Percentiles rank a stretch among this genome's conserved stretches.
Conservation (phyloP, 1,284 basidiomycete species). For the Ustilago shanxiensis region DNA sequence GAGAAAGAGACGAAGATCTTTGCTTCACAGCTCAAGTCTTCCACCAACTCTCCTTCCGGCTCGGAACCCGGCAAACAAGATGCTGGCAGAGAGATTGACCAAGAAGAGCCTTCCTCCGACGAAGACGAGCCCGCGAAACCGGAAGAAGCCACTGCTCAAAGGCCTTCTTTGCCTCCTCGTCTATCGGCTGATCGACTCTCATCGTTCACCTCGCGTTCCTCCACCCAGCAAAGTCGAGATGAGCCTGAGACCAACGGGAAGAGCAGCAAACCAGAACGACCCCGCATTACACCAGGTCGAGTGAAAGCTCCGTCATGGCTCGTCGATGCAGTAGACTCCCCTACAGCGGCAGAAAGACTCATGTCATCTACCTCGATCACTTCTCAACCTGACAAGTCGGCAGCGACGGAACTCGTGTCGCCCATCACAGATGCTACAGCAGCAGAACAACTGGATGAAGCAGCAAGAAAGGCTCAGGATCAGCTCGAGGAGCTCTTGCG, state of each 20-base stretch:
- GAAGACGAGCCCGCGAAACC: constrained; percentile 32
- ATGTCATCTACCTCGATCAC: constrained; percentile 12
- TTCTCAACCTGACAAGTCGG: constrained; percentile 8
- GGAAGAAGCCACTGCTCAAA: constrained; percentile 33
- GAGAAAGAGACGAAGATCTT: constrained; percentile 10
- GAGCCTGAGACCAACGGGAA: neutral
- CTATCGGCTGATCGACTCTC: constrained; percentile 26
- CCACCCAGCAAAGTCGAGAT: neutral
- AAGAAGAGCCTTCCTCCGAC: constrained; percentile 33
- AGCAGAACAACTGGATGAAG: constrained; percentile 41
- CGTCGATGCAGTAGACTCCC: constrained; percentile 39
- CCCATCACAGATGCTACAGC: constrained; percentile 33
- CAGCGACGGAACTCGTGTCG: constrained; percentile 18
- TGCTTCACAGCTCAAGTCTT: constrained; percentile 4
- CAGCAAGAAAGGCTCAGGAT: constrained; percentile 36
- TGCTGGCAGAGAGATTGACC: constrained; percentile 25
- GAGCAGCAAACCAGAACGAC: constrained; percentile 16
- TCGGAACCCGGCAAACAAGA: neutral
- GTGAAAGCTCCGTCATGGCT: constrained; percentile 48
- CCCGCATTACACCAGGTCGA: constrained; percentile 29
- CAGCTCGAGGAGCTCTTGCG: constrained; percentile 49
- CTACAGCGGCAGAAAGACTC: constrained; percentile 30
- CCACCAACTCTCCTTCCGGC: neutral
- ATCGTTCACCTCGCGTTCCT: constrained; percentile 8
- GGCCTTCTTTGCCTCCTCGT: constrained; percentile 23